Conservation (phyloP, 148 eudicot species). For the Rhododendron williamsianum region DNA sequence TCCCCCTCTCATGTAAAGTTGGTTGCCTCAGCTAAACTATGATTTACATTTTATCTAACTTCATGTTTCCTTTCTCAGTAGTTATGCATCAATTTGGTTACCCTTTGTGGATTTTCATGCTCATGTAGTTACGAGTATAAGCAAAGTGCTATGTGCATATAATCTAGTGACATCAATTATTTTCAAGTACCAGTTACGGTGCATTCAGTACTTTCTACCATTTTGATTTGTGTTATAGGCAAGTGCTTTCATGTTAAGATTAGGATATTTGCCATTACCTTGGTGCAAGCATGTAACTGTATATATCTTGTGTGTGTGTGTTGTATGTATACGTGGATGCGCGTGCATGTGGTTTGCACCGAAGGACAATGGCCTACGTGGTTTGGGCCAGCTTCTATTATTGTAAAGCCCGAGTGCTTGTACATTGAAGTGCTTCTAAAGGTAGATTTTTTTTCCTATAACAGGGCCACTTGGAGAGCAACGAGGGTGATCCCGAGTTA, state of each 20-base stretch:
- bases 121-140: background rate
- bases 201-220: background rate
- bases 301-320: too few species aligned
- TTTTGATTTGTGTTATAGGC: background rate
- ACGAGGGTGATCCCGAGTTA: conserved; percentile 94
- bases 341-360: background rate
- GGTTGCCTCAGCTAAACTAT: background rate
- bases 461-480: conserved; percentile 92
- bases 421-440: background rate
- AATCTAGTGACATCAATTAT: background rate
- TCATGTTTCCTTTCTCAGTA: conserved; percentile 2
- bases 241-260: background rate
- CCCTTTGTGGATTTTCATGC: background rate
- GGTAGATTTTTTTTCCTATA: conserved; percentile 11
- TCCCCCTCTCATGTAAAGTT: background rate
- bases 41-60: background rate
- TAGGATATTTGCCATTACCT: background rate
- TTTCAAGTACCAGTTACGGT: background rate
- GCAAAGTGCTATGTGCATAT: background rate
- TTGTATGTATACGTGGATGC: background rate
- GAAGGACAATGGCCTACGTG: background rate
- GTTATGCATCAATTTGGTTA: background rate
- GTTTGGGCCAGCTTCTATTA: background rate
- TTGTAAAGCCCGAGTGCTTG: background rate
- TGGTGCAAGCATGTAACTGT: background rate